Conservation (phyloP, 1,284 basidiomycete genomes). For the Meripilus lineatus region DNA sequence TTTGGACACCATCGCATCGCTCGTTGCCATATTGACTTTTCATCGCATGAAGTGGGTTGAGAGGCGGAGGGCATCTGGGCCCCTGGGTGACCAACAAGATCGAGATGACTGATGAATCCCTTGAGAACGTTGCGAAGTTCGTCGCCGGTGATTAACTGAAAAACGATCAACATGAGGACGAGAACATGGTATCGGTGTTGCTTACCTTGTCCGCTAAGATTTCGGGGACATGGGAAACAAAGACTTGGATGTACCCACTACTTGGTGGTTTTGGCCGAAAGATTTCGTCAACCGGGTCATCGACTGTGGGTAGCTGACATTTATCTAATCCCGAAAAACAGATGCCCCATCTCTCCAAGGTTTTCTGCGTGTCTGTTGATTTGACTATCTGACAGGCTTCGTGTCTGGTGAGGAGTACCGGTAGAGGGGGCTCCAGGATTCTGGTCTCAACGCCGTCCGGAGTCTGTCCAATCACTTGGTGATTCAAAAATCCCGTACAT, state of each 20-base stretch:
- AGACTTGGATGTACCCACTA: slow-evolving; percentile 55
- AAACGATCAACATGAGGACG: slow-evolving; percentile 2
- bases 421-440: slow-evolving; percentile 44
- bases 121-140: slow-evolving; percentile 68
- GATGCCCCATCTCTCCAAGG: slow-evolving; percentile 74
- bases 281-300: neutral
- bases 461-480: slow-evolving; percentile 11
- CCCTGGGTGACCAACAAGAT: slow-evolving; percentile 23
- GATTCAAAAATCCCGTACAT: slow-evolving; percentile 57
- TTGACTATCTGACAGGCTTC: slow-evolving; percentile 50
- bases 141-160: slow-evolving; percentile 55
- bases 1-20: slow-evolving; percentile 76
- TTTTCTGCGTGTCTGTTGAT: slow-evolving; percentile 36
- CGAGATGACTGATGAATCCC: slow-evolving; percentile 50
- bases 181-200: slow-evolving; percentile 1
- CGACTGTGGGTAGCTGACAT: slow-evolving; percentile 3
- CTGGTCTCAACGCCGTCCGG: slow-evolving; percentile 29
- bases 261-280: neutral
- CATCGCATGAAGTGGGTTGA: neutral
- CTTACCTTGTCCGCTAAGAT: slow-evolving; percentile 66
- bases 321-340: slow-evolving; percentile 39
- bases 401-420: slow-evolving; percentile 57
- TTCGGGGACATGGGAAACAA: slow-evolving; percentile 54
- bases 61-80: neutral
- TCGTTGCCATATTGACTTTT: slow-evolving; percentile 49